phyloP scores from a whole-genome alignment of 345 rosid genomes.

The Lenwebbia sp. region DNA sequence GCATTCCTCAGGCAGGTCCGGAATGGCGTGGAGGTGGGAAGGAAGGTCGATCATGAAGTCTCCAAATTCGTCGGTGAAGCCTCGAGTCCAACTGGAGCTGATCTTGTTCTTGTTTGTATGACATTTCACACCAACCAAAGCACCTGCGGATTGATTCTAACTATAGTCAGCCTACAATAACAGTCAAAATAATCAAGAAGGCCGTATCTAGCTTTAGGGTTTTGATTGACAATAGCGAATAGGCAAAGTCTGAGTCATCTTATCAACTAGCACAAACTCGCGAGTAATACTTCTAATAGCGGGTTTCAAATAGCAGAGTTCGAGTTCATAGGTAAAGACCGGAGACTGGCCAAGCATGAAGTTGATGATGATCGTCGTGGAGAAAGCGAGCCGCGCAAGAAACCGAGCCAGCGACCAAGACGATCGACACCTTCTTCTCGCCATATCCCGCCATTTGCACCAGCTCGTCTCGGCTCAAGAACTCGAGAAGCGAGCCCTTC shows the following conservation, averaged over 20 bases:
- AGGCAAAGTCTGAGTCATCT: neutral
- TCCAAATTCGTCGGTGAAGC: conserved; percentile 20
- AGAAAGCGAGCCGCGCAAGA: conserved; percentile 12
- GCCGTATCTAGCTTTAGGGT: neutral
- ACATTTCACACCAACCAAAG: conserved; percentile 6
- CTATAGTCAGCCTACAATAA: neutral
- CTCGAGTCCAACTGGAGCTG: conserved; percentile 1
- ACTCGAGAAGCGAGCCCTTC: neutral
- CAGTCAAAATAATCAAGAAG: neutral
- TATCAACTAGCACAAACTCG: neutral
- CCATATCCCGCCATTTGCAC: conserved; percentile 59
- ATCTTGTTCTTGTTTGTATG: neutral
- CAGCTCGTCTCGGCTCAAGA: conserved; percentile 41
- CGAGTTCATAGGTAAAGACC: neutral
- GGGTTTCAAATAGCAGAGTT: neutral
- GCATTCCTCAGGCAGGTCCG: conserved; percentile 12
- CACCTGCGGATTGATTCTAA: conserved; percentile 3
- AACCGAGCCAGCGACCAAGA: conserved; percentile 39
- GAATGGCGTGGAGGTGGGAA: conserved; percentile 26
- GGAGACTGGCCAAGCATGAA: conserved; percentile 4
- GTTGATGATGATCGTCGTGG: neutral
- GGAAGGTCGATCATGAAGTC: conserved; percentile 32
- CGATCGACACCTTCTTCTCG: conserved; percentile 54
- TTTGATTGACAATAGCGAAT: neutral
- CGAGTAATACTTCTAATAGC: neutral